phyloP scores from a whole-genome alignment of 2,329 filamentous ascomycete genomes.

The Lachnellula willkommii region DNA sequence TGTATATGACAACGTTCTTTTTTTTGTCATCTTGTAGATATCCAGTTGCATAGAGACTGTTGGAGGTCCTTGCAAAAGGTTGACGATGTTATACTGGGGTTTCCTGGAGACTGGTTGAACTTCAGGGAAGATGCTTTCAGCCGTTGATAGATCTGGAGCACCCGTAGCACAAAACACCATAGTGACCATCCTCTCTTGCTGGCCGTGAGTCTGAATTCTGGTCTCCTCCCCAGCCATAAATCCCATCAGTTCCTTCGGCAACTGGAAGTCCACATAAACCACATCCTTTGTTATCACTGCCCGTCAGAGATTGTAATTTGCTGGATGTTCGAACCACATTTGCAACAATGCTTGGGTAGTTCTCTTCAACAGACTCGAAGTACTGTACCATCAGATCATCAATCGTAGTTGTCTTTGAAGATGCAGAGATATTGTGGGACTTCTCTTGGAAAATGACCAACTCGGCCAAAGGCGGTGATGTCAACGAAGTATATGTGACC shows the following conservation, averaged over 20 bases:
- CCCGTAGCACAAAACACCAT: slow-evolving; percentile 60
- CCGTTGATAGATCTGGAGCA: slow-evolving; percentile 61
- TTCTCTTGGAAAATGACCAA: slow-evolving; percentile 41
- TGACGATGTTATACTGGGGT: neutral
- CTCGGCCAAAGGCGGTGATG: slow-evolving; percentile 46
- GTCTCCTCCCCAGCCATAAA: slow-evolving; percentile 56
- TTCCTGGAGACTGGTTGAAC: neutral
- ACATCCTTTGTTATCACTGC: slow-evolving; percentile 42
- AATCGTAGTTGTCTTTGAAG: slow-evolving; percentile 70
- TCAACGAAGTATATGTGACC: slow-evolving; percentile 55
- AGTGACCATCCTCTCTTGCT: slow-evolving; percentile 26
- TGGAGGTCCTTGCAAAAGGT: slow-evolving; percentile 3
- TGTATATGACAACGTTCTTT: slow-evolving; percentile 5
- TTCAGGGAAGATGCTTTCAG: slow-evolving; percentile 30
- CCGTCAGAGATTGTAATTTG: slow-evolving; percentile 57
- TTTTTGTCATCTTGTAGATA: slow-evolving; percentile 20
- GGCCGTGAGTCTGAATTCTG: slow-evolving; percentile 35
- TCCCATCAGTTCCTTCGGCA: slow-evolving; percentile 56
- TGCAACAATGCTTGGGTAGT: slow-evolving; percentile 85
- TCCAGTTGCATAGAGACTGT: slow-evolving; percentile 15
- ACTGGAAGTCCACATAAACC: slow-evolving; percentile 65
- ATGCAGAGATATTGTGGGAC: slow-evolving; percentile 28
- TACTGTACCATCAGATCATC: slow-evolving; percentile 87
- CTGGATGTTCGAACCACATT: slow-evolving; percentile 92
- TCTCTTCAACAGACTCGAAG: slow-evolving; percentile 77